These are phyloP conservation scores for Rosa lucieae DNA, from an alignment of 306 rosid species.

Conservation along the genomic window DNA sequence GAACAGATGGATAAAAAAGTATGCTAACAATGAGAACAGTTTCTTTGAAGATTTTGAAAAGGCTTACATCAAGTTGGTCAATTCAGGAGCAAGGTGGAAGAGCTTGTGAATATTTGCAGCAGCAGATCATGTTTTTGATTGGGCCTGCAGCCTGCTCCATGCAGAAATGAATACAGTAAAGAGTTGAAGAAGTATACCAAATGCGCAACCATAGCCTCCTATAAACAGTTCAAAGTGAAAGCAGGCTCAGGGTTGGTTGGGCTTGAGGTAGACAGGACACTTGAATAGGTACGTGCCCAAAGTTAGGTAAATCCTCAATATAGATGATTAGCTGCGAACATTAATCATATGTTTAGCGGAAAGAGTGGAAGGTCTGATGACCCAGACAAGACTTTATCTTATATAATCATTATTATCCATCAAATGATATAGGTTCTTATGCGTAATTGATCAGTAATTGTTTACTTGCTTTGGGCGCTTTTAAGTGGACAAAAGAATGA, in stretches of 20 bases:
- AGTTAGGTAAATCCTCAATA: neutral
- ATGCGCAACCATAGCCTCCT: neutral
- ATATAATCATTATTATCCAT: neutral
- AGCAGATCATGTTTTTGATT: neutral
- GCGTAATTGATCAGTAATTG: constrained; percentile 6
- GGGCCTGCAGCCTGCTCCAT: neutral
- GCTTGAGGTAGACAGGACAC: constrained; percentile 3
- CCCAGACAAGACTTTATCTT: constrained; percentile 1
- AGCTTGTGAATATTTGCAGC: constrained; percentile 35
- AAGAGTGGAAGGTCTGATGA: constrained; percentile 10
- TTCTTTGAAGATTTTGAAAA: constrained; percentile 85
- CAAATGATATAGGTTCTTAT: constrained; percentile 11
- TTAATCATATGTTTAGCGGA: constrained; percentile 24
- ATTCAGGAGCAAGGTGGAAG: constrained; percentile 83
- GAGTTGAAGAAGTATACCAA: neutral
- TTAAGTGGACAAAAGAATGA: neutral
- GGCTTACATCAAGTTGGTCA: constrained; percentile 84
- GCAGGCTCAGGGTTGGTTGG: neutral
- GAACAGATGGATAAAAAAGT: constrained; percentile 79
- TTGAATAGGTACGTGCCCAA: neutral
- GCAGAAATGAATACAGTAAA: neutral
- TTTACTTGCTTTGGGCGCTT: constrained; percentile 10
- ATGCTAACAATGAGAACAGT: constrained; percentile 61
- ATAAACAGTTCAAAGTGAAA: neutral
- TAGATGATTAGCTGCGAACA: constrained; percentile 12